A percentile compares a stretch with the other conserved stretches of the same genome.
phyloP scores from a whole-genome alignment of 352 stramenopile genomes.

The Phytophthora citricola region DNA sequence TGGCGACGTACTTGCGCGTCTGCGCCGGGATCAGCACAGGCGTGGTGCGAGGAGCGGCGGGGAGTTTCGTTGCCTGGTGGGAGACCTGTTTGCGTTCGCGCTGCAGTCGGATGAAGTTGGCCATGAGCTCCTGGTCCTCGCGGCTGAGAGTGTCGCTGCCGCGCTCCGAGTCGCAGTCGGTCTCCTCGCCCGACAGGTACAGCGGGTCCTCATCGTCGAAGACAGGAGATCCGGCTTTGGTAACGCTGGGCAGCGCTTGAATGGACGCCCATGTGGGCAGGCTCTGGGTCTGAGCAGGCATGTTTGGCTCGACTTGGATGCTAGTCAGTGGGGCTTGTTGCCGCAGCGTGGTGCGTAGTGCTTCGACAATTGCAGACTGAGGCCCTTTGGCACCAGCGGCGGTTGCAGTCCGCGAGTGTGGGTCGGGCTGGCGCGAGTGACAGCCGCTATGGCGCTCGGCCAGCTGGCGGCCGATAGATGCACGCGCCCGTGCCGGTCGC shows the following conservation, averaged over 20 bases:
- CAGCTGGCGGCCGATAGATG: slow-evolving; percentile 1
- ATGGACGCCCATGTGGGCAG: slow-evolving; percentile 37
- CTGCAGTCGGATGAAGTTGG: slow-evolving; percentile 48
- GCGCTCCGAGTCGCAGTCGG: slow-evolving; percentile 71
- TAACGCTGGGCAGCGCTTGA: slow-evolving; percentile 1
- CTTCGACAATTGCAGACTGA: slow-evolving; percentile 53
- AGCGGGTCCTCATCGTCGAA: slow-evolving; percentile 41
- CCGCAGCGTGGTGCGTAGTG: slow-evolving; percentile 2
- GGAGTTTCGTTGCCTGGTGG: neutral
- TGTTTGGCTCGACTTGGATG: slow-evolving; percentile 12
- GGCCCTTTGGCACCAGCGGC: neutral
- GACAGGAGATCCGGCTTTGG: slow-evolving; percentile 14
- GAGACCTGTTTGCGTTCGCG: slow-evolving; percentile 26
- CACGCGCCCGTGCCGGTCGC: neutral
- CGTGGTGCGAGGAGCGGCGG: slow-evolving; percentile 15
- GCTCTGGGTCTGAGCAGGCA: slow-evolving; percentile 44
- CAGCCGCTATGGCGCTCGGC: slow-evolving; percentile 1
- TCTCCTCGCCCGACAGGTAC: slow-evolving; percentile 68
- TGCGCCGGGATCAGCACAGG: slow-evolving; percentile 55
- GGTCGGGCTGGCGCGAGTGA: slow-evolving; percentile 25
- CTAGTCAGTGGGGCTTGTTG: slow-evolving; percentile 11
- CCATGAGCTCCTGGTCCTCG: slow-evolving; percentile 58
- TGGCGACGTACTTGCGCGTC: slow-evolving; percentile 44
- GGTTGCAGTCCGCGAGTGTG: slow-evolving; percentile 8
- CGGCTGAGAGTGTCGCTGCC: slow-evolving; percentile 52